Evolutionary conservation across 1,139 yeast genomes (phyloP), one percentile per base, ranked within the genome.

Genomic region (Kodamaea derodonti): DNA sequence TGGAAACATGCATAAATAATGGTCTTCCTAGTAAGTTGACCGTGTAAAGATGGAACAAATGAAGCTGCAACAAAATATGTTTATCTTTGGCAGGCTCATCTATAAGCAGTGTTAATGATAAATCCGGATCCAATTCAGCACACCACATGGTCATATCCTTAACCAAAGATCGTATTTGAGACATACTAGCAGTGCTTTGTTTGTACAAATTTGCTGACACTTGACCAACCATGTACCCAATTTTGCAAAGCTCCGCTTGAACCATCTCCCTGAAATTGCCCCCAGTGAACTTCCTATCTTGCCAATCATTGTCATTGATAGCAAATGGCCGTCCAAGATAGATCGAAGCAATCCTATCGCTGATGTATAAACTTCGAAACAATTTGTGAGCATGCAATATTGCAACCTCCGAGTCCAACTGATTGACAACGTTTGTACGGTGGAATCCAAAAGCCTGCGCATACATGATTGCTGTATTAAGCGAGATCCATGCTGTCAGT

Each of bases 291-390:
- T 30, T 16, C 7, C 15, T 13, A 36, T 65, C 71, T 40, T 65
- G 71, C 67, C 69, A 63, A 31, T 65, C 72, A 27, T 53, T 46
- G 34, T 64, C 65, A 32, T 52, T 52, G 14, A 69, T 62, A 0
- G 62, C 49, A 30, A 65, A 44, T 2, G 73, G 65, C 17, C 74
- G 46, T 3, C 75, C 75, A 30, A 69, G 35, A 27, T 54, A 49
- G 3, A 61, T 44, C 4, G 72, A 60, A 7, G 59, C 43, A 8
- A 62, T 41, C 11, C 70, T 46, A 39, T 69, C 75, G 37, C 54
- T 49, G 10, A 63, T 54, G 41, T 58, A 69, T 22, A 69, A 45
- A 20, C 60, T 54, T 35, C 68, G 31, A 30, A 35, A 38, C 13
- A 38, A 27, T 20, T 25, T 34, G 24, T 27, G 24, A 8, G 20